Evolutionary conservation across 768 basidiomycete species (phyloP).

Genomic region (Strobilomyces dryophilus): DNA sequence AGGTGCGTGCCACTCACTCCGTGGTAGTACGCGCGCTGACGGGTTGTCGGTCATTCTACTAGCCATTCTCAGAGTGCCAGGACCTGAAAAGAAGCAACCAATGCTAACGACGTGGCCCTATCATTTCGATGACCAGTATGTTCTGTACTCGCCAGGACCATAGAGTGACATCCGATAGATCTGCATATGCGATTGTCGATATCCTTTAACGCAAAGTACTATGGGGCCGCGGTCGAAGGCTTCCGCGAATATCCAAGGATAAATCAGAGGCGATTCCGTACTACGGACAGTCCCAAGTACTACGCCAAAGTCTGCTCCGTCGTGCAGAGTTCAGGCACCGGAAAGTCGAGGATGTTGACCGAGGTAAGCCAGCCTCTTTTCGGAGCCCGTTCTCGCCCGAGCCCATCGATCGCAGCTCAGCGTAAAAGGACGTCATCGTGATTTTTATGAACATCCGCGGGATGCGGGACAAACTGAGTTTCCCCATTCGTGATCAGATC

Average conservation of each 20-base stretch:
- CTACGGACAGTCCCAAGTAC: background rate
- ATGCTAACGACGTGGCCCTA: too few species aligned
- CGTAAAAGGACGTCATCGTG: conserved; percentile 12
- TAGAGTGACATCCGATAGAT: background rate
- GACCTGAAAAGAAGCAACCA: too few species aligned
- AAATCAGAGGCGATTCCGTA: conserved; percentile 6
- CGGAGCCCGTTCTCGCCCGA: background rate
- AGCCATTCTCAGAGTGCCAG: background rate
- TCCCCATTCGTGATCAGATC: conserved; percentile 13
- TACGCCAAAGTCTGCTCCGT: conserved; percentile 7
- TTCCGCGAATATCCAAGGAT: conserved; percentile 16
- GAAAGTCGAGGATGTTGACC: conserved; percentile 7
- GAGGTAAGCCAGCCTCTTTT: background rate
- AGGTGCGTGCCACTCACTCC: background rate
- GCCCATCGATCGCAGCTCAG: background rate
- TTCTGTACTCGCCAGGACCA: too few species aligned
- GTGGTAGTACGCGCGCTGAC: fast-evolving
- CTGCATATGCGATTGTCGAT: background rate
- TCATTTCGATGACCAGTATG: too few species aligned
- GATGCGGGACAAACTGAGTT: background rate
- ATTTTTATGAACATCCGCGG: conserved; percentile 15
- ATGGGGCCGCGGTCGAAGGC: conserved; percentile 8
- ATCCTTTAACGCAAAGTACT: conserved; percentile 1
- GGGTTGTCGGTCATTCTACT: background rate
- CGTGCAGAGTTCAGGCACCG: conserved; percentile 16